Base-by-base conservation (phyloP, 2,329 filamentous ascomycete species). In the Fusarium sororula region DNA sequence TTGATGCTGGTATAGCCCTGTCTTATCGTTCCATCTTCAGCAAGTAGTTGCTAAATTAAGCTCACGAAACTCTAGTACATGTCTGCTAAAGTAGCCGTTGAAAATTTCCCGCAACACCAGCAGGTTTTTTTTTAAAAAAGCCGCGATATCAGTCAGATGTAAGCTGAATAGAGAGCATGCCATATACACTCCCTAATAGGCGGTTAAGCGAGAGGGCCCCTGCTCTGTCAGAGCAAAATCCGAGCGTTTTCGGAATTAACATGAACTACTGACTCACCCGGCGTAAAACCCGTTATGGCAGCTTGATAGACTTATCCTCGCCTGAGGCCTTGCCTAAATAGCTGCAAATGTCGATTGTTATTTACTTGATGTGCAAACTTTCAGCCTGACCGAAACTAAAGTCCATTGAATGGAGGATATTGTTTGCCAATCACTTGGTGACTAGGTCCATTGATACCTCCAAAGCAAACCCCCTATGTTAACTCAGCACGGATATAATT, bases 201-300 rank as follows among this genome's bases (percentile, higher is more conserved):
- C 30, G 20, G n/a, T 20, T 48, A 57, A 53, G 45, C 63, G 45
- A 53, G 35, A 67, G 53, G 63, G 47, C 41, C 47, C 22, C 18
- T 41, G 45, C 28, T 28, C 35, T 32, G 37, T 54, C 30, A 37
- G 22, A 37, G 28, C 35, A 30, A 54, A 61, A 50, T 17, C 39
- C 54, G 39, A 30, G 38, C 22, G 17, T 26, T 65, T 35, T 42
- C 66, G 67, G 66, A 32, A 55, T 67, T 50, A 62, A 68, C 54
- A 26, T 58, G 30, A 38, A 30, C 38, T 9, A 59, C 54, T 75
- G 73, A 75, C 73, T 75, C 73, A 75, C 47, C 32, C 73, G 73
- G 73, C 59, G 66, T 66, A 70, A 63, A 61, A 41, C 66, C 63
- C 63, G 39, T 57, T 61, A 32, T 56, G 71, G 64, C 68, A 74